Conservation (phyloP, 352 stramenopile genomes). For the Elongisporangium anandrum region DNA sequence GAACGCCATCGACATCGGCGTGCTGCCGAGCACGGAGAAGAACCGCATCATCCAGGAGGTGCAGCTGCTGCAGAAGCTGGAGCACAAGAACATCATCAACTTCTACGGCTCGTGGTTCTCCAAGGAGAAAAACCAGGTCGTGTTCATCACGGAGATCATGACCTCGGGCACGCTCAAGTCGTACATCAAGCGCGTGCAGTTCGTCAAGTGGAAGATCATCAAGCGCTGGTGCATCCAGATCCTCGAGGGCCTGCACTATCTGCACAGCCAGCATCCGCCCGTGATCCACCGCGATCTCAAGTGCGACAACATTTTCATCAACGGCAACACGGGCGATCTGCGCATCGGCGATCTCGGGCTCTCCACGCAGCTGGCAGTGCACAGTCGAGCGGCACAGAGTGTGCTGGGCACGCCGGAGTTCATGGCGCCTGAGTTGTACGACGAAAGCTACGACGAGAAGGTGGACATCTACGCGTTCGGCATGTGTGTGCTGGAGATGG, state of each 20-base stretch:
- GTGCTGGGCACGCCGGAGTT: constrained; percentile 99
- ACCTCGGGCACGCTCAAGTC: constrained; percentile 93
- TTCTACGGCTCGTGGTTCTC: constrained; percentile 99
- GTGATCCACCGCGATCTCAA: constrained; percentile 94
- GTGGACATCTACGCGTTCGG: constrained; percentile 98
- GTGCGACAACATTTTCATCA: constrained; percentile 98
- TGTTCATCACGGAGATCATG: constrained; percentile 99
- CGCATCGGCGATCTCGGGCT: constrained; percentile 97
- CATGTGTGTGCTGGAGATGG: constrained; percentile 99
- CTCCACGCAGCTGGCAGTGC: constrained; percentile 72
- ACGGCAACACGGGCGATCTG: constrained; percentile 96
- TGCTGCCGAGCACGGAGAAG: constrained; percentile 94
- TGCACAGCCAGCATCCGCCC: constrained; percentile 86
- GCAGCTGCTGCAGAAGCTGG: constrained; percentile 93
- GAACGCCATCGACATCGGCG: constrained; percentile 98
- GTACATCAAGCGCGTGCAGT: constrained; percentile 97
- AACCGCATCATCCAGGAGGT: constrained; percentile 97
- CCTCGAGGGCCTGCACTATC: constrained; percentile 92
- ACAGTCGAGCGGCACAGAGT: constrained; percentile 83
- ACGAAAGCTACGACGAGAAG: constrained; percentile 98
- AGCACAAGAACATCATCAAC: constrained; percentile 99
- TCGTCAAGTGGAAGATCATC: constrained; percentile 98
- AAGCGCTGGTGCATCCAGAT: constrained; percentile 98
- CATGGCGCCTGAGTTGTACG: constrained; percentile 99
- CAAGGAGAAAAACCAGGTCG: constrained; percentile 96